Base-by-base conservation (phyloP, 2,329 filamentous ascomycete genomes). In the Fusarium globosum region DNA sequence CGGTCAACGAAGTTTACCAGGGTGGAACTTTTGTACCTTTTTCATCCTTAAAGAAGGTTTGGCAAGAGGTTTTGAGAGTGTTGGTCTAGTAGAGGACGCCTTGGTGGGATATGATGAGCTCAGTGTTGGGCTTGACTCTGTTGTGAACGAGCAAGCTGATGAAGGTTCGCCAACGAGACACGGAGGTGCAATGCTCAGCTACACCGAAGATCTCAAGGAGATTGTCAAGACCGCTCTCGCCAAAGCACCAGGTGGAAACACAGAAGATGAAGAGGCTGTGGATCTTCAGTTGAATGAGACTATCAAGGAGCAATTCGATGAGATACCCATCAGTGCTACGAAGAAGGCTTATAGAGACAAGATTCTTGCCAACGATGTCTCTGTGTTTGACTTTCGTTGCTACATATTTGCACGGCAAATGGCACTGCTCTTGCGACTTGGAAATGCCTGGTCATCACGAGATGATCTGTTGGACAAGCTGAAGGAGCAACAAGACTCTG, bases 21-120 rank as follows among this genome's bases (percentile, higher is more conserved):
- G 96, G 1, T 99, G 96, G 96, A 99, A 99, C 79, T 99, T 99
- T 80, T 98, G 96, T 82, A 99, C 96, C 0, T 99, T 99, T 81
- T 99, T 99, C 81, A 95, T 99, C 21, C 87, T 99, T 14, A 99
- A 99, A 79, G 96, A 99, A 81, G 96, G 96, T 0, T 85, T 99
- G 41, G 96, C 96, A 3, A 89, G 94, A 74, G 97, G 96, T 0
- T 97, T 99, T 75, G 97, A 99, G 81, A 98, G 94, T 79, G 95
- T 98, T 7, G 97, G 97, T 2, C 86, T 99, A 15, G 94, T 98
- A 14, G 96, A 99, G 79, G 96, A 99, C 86, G 96, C 96, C 7
- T 85, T 99, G 43, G 93, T 96, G 9, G 94, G 95, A 20, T 99
- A 99, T 77, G 96, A 98, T 81, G 96, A 99, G 83, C 89, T 99